phyloP scores from a whole-genome alignment of 129 eudicot species.

The Oenanthe sinensis region DNA sequence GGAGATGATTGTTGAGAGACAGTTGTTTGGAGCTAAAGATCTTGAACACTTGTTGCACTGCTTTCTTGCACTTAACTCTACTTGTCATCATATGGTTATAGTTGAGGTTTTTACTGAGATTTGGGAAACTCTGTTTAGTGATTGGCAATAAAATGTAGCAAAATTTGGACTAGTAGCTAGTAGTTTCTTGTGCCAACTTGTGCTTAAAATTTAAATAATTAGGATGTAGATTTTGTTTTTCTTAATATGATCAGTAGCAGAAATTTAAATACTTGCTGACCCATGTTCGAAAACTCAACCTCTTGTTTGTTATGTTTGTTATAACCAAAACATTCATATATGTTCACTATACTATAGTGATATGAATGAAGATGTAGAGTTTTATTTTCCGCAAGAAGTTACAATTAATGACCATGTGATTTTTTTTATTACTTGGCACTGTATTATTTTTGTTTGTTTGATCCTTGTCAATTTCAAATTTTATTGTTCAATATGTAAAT shows the following conservation, averaged over 20 bases:
- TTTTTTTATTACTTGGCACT: neutral
- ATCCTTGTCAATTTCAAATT: neutral
- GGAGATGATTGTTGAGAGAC: slow-evolving; percentile 83
- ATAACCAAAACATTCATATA: too few species aligned
- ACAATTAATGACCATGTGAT: slow-evolving; percentile 19
- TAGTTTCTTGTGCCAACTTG: neutral
- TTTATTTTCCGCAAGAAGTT: neutral
- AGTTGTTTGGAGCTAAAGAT: slow-evolving; percentile 52
- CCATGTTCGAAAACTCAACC: too few species aligned
- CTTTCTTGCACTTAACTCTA: slow-evolving; percentile 53
- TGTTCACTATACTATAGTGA: slow-evolving; percentile 1
- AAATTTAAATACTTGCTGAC: neutral
- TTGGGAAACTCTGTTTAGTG: slow-evolving; percentile 59
- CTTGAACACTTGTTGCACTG: slow-evolving; percentile 53
- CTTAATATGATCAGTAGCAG: neutral
- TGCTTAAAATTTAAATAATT: neutral
- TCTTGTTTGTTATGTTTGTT: too few species aligned
- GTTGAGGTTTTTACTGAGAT: slow-evolving; percentile 61
- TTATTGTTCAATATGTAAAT: neutral
- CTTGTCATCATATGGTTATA: slow-evolving; percentile 58
- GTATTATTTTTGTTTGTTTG: neutral
- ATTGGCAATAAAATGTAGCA: slow-evolving; percentile 12
- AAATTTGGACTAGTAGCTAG: too few species aligned
- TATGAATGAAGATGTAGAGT: neutral
- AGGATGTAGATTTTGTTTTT: neutral